Evolutionary conservation across 176 grass and related monocot species (phyloP), one percentile per base, ranked within the genome.

Genomic region (Oryza meridionalis): DNA sequence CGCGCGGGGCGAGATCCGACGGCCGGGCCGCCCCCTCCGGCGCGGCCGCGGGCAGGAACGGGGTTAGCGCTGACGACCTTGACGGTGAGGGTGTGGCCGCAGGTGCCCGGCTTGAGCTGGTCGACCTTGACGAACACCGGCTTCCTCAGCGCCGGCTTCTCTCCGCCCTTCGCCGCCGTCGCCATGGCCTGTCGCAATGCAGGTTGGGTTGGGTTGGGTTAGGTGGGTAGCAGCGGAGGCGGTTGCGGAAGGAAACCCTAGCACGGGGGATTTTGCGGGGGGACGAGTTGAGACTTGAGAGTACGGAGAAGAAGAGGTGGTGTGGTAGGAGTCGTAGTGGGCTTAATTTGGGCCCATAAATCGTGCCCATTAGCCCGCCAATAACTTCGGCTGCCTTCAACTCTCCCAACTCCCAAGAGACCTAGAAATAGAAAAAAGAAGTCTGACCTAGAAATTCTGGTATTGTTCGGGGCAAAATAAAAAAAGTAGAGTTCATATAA

Each of bases 111-210:
- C 19, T n/a, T 47, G 71, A 84, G 59, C 70, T 84, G 72, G 29
- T 84, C 81, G 4, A 75, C 71, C 61, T 84, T 84, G 43, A 13
- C 32, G 43, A 83, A 84, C 7, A 84, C 27, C 12, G 71, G 81
- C 71, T 84, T 84, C 71, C 71, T 84, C 81, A 84, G 59, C 42
- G 71, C 71, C 43, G 81, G 81, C 43, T 84, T 84, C 61, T 75
- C 81, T 21, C 27, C 21, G 2, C 13, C 81, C 19, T 65, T 75
- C 71, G 59, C 71, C 79, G 9, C 72, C 58, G 62, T 79, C 25
- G 61, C 77, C 77, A 79, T 79, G 77, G 38, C 40, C n/a, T n/a
- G n/a, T n/a, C n/a, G n/a, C n/a, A n/a, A n/a, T n/a, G n/a, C n/a
- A n/a, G n/a, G n/a, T n/a, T n/a, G n/a, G n/a, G n/a, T n/a, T n/a